These are phyloP conservation scores for Chenopodium quinoa DNA, from an alignment of 148 eudicot species.

Conservation along the genomic window DNA sequence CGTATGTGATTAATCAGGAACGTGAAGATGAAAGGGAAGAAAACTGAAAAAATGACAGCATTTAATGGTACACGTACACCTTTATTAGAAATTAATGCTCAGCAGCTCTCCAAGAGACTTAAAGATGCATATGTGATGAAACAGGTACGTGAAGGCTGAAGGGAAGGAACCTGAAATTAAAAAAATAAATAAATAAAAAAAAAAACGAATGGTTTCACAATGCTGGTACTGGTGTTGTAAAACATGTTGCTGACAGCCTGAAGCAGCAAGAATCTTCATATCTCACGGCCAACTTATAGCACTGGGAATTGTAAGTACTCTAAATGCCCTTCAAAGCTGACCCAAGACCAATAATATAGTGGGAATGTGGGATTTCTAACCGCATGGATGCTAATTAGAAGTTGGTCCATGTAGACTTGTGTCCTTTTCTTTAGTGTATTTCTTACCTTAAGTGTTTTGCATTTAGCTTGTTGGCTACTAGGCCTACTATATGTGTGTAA, in stretches of 20 bases:
- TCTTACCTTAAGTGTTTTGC: neutral
- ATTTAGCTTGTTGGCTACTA: neutral
- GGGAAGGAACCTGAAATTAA: no score
- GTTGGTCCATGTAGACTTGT: neutral
- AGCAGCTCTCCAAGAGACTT: no score
- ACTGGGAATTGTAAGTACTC: slow-evolving; percentile 16
- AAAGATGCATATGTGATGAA: no score
- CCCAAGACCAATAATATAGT: neutral
- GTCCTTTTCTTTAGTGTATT: neutral
- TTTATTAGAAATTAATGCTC: no score
- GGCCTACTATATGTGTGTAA: neutral
- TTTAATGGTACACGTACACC: no score
- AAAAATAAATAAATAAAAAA: no score
- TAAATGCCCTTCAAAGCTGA: slow-evolving; percentile 10
- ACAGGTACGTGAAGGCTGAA: no score
- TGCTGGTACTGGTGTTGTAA: slow-evolving; percentile 91
- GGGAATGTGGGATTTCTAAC: neutral
- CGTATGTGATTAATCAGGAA: no score
- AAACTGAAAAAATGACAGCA: no score
- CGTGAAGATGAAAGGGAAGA: no score
- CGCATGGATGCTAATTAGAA: neutral
- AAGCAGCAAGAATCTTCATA: slow-evolving; percentile 56
- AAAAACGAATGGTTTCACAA: slow-evolving; percentile 85
- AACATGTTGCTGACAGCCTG: slow-evolving; percentile 86
- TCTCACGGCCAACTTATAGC: slow-evolving; percentile 60